Percentiles rank a stretch among this genome's conserved stretches.
Evolutionary conservation across 75 land plant species (phyloP).

Genomic region (Chamaecyparis obtusa): DNA sequence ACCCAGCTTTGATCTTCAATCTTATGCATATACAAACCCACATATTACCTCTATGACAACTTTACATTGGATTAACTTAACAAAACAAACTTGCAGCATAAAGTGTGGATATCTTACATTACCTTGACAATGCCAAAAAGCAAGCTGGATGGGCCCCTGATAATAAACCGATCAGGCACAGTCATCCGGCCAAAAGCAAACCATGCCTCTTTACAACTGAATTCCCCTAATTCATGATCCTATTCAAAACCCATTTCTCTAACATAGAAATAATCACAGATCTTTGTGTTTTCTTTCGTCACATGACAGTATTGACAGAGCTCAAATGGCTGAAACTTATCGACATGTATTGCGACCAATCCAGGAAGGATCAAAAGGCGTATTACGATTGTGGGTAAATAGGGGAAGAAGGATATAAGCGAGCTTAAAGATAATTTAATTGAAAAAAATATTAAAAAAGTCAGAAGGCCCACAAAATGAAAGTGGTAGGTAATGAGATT

Average conservation of each 20-base stretch:
- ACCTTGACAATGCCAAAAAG: slow-evolving; percentile 4
- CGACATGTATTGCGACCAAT: background rate
- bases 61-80: background rate
- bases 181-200: background rate
- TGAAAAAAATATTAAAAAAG: background rate
- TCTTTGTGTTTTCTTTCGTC: background rate
- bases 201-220: background rate
- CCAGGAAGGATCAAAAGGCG: background rate
- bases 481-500: background rate
- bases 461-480: background rate
- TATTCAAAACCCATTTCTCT: background rate
- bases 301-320: background rate
- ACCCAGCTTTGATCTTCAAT: background rate
- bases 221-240: background rate
- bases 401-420: background rate
- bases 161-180: slow-evolving; percentile 2
- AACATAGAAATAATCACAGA: background rate
- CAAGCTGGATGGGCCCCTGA: background rate
- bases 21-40: background rate
- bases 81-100: background rate
- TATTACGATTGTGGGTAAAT: background rate
- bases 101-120: background rate
- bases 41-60: background rate
- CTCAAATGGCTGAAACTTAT: background rate
- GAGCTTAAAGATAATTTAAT: background rate